Evolutionary conservation across 306 rosid genomes (phyloP), one percentile per base, ranked within the genome.

Genomic region (Medicago lupulina): DNA sequence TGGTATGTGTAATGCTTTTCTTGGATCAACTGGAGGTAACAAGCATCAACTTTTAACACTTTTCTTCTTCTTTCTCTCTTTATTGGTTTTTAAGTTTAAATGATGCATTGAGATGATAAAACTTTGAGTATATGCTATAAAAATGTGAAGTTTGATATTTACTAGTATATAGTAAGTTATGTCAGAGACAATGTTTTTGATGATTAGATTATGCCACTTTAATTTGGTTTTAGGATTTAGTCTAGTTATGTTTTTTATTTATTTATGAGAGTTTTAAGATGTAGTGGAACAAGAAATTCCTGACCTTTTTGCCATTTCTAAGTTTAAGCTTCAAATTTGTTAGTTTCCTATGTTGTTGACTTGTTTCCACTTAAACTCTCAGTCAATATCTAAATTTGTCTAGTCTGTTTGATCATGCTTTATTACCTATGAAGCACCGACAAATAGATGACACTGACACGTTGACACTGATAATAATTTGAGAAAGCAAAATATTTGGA

Each of bases 1-100:
- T 77, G 75, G 91, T 40, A 34, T 79, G 81, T 86, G 89, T 76
- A 95, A 83, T 77, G 93, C 82, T 57, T 93, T 95, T 86, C 25
- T 92, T 77, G 99, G 93, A 58, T 76, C 96, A 61, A 76, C 91
- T 80, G 96, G 87, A 89, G 99, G 97, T 95, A 85, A 47, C 31
- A 54, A 43, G 23, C 49, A 18, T 44, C 15, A 59, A 44, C 80
- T 75, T 75, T 61, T 43, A 28, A 76, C n/a, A 31, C 73, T 68
- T 62, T 70, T 75, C 1, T 58, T 44, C 12, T 8, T 11, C 1
- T 58, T 44, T 11, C 5, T 11, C 2, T 41, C 2, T 14, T 0
- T 53, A 15, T 43, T 68, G 71, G 12, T 36, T 28, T 69, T 43
- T 46, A 13, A 4, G 39, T 61, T 21, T 34, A 34, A 34, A 34